Evolutionary conservation across 2,329 filamentous ascomycete species (phyloP).

Genomic region (Dothiorella sarmentorum): DNA sequence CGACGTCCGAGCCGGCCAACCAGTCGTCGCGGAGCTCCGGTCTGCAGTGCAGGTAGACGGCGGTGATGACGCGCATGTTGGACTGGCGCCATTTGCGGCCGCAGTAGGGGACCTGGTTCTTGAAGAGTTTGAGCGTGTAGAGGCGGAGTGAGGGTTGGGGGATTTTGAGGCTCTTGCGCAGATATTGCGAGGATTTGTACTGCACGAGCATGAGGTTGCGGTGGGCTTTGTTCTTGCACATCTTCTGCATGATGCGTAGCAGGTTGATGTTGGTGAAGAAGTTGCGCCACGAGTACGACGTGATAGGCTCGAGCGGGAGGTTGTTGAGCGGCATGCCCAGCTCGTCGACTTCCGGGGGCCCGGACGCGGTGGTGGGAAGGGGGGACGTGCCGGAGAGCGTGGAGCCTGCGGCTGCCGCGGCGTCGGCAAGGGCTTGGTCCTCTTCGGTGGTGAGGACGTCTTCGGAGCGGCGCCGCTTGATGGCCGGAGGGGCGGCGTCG

Average conservation of each 20-base stretch:
- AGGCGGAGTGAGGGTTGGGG: slow-evolving; percentile 83
- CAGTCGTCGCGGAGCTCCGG: slow-evolving; percentile 94
- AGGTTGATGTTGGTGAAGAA: slow-evolving; percentile 96
- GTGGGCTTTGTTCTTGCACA: slow-evolving; percentile 93
- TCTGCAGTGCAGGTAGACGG: slow-evolving; percentile 88
- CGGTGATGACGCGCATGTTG: slow-evolving; percentile 98
- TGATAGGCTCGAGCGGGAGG: slow-evolving; percentile 72
- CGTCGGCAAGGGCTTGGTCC: slow-evolving; percentile 22
- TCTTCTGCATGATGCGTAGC: slow-evolving; percentile 93
- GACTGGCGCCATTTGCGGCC: slow-evolving; percentile 96
- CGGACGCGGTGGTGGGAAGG: slow-evolving; percentile 3
- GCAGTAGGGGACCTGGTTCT: slow-evolving; percentile 96
- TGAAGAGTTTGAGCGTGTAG: slow-evolving; percentile 97
- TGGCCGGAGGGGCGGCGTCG: slow-evolving; percentile 82
- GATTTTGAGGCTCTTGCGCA: slow-evolving; percentile 87
- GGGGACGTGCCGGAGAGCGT: too few species aligned
- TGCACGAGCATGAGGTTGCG: slow-evolving; percentile 89
- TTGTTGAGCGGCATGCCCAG: slow-evolving; percentile 74
- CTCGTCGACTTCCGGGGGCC: slow-evolving; percentile 69
- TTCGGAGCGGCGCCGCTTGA: slow-evolving; percentile 54
- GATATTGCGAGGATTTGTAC: slow-evolving; percentile 90
- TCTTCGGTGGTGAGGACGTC: slow-evolving; percentile 27
- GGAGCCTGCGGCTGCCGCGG: not conserved
- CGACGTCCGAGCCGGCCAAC: slow-evolving; percentile 85
- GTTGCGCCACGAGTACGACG: slow-evolving; percentile 82